These are phyloP conservation scores for Entomortierella beljakovae DNA, from an alignment of 192 early-diverging fungal genomes.

Conservation along the genomic window DNA sequence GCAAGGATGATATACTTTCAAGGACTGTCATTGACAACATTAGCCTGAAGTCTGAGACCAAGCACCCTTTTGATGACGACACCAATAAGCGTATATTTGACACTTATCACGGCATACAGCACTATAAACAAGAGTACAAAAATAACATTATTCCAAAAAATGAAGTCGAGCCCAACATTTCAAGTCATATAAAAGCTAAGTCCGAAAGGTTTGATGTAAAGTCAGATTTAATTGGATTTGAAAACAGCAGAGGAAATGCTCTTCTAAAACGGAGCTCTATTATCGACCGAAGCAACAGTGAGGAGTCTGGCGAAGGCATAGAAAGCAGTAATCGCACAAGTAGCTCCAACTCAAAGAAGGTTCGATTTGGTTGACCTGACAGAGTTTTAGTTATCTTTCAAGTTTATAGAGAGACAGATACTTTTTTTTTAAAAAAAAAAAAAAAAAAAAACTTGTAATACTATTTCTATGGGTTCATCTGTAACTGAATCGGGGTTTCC, in stretches of 20 bases:
- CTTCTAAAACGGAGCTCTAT: neutral
- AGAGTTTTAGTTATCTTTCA: too few species aligned
- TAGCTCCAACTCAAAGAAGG: neutral
- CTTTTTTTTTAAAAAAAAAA: slow-evolving; percentile 1
- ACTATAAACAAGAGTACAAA: neutral
- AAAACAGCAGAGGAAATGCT: neutral
- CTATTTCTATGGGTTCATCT: slow-evolving; percentile 40
- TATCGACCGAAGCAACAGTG: neutral
- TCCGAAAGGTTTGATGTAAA: neutral
- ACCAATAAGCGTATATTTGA: too few species aligned
- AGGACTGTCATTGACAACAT: slow-evolving; percentile 1
- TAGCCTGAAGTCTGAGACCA: neutral
- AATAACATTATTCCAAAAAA: neutral
- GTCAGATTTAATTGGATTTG: neutral
- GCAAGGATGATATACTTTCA: neutral
- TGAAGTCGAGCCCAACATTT: neutral
- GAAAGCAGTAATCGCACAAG: neutral
- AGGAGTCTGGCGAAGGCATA: neutral
- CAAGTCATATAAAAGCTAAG: neutral
- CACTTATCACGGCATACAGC: too few species aligned
- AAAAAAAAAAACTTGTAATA: neutral
- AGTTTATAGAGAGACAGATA: neutral
- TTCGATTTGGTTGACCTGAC: slow-evolving; percentile 1
- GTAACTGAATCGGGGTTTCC: slow-evolving; percentile 38
- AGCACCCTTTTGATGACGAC: too few species aligned